Base-by-base conservation (phyloP, 768 basidiomycete species). In the Wakefieldia striispora region DNA sequence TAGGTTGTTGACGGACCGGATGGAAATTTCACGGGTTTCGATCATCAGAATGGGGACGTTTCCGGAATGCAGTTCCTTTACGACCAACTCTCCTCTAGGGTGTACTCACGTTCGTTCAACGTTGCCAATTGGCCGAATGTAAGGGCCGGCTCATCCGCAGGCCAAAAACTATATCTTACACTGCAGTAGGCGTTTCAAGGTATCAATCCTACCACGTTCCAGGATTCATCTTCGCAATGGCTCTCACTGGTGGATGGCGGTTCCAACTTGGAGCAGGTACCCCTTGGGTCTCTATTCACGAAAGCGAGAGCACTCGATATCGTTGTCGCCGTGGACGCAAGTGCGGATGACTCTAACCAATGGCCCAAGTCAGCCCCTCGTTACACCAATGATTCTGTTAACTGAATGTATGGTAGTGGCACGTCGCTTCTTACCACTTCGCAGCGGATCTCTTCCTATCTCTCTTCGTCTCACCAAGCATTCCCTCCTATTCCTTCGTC, bases 251-350 rank as follows among this genome's bases (percentile, higher is more conserved):
- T 90, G 16, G 88, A 88, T 60, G 88, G 88, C 1, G 73, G 81
- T 17, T 81, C 83, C 19, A 88, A 89, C 58, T 64, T 67, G 10
- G 85, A 88, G 58, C 84, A 87, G 59, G 62, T 89, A 7, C 91
- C 91, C 0, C 71, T 86, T 21, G 82, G 80, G 17, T 84, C 86
- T 1, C 68, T 91, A 23, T 76, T 93, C 46, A 82, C 90, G 23
- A 84, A 80, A 41, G 76, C 79, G 1, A 77, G 92, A 42, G 74
- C 63, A 0, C 58, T 93, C 36, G 91, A 95, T 59, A 80, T 87
- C 4, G 80, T 94, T 56, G 72, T 95, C 14, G 87, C 86, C 0
- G 70, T 90, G 17, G 91, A 94, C 59, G 78, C 77, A 20, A 78
- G 80, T 54, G 70, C 80, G 1, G 84, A 88, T 55, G 75, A 78